These are phyloP conservation scores for Chrysanthemum makinoi DNA, from an alignment of 129 eudicot species.

Conservation along the genomic window DNA sequence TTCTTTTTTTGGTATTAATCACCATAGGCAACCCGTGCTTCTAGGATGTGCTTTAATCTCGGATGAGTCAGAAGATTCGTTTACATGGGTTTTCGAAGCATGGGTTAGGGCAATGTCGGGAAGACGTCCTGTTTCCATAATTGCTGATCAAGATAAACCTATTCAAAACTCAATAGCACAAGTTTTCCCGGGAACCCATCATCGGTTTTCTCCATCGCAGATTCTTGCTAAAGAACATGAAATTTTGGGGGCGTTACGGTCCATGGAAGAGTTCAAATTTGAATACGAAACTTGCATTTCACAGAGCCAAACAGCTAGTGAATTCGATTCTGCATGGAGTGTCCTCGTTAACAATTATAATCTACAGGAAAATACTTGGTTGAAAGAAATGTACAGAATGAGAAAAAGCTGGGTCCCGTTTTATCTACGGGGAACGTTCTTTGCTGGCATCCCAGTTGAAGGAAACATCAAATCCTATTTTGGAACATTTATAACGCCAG, in stretches of 20 bases:
- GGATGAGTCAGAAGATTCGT: conserved; percentile 77
- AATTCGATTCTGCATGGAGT: conserved; percentile 76
- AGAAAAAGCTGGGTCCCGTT: conserved; percentile 88
- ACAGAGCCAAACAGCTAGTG: conserved; percentile 70
- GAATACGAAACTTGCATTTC: conserved; percentile 73
- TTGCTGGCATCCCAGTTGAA: conserved; percentile 69
- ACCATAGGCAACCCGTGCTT: conserved; percentile 80
- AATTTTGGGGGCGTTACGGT: conserved; percentile 54
- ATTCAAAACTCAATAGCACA: conserved; percentile 61
- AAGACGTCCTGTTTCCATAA: conserved; percentile 57
- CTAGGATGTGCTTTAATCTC: conserved; percentile 81
- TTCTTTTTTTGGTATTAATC: conserved; percentile 67
- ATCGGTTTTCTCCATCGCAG: conserved; percentile 80
- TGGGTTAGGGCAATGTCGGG: conserved; percentile 86
- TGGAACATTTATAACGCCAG: conserved; percentile 44
- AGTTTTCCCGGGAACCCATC: conserved; percentile 75
- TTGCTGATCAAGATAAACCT: conserved; percentile 72
- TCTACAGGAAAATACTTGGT: conserved; percentile 65
- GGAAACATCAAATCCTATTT: conserved; percentile 68
- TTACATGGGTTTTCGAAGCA: conserved; percentile 71
- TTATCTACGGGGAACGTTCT: conserved; percentile 58
- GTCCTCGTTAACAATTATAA: conserved; percentile 56
- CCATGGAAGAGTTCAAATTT: conserved; percentile 59
- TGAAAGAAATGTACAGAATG: conserved; percentile 65
- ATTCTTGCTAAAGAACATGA: conserved; percentile 58